phyloP scores from a whole-genome alignment of 805 yeast genomes.

The Candida piceae region DNA sequence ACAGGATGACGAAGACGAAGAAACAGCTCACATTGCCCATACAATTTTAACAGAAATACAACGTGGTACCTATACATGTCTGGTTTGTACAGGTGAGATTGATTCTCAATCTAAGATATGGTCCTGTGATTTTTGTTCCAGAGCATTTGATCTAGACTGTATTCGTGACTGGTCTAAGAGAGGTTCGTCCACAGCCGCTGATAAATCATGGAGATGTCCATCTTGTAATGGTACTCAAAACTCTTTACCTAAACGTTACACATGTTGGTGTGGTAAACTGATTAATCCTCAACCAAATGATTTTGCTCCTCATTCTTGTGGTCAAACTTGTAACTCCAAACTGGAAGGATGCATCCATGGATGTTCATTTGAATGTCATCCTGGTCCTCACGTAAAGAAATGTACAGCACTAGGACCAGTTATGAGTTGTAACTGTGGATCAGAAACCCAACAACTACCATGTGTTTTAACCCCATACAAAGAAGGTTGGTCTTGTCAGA shows the following conservation, averaged over 20 bases:
- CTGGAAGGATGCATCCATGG: slow-evolving; percentile 62
- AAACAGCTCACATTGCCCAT: slow-evolving; percentile 18
- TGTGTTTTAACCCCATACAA: slow-evolving; percentile 66
- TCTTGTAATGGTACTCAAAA: slow-evolving; percentile 53
- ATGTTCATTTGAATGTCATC: slow-evolving; percentile 76
- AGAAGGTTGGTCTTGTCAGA: slow-evolving; percentile 64
- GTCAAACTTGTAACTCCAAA: slow-evolving; percentile 66
- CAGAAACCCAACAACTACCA: slow-evolving; percentile 57
- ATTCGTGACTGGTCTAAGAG: slow-evolving; percentile 80
- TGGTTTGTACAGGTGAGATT: slow-evolving; percentile 84
- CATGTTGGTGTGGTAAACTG: slow-evolving; percentile 88
- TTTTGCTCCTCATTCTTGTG: slow-evolving; percentile 80
- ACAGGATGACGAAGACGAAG: slow-evolving; percentile 3
- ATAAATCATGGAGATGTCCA: slow-evolving; percentile 80
- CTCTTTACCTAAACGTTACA: slow-evolving; percentile 50
- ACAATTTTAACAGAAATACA: slow-evolving; percentile 54
- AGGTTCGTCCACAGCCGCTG: slow-evolving; percentile 58
- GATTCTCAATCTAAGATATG: slow-evolving; percentile 63
- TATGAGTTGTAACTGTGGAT: slow-evolving; percentile 72
- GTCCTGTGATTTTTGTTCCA: slow-evolving; percentile 71
- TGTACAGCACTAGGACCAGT: slow-evolving; percentile 78
- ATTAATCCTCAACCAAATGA: slow-evolving; percentile 57
- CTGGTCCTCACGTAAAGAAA: slow-evolving; percentile 74
- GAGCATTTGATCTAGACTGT: slow-evolving; percentile 85
- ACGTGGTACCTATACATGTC: slow-evolving; percentile 71